Base-by-base conservation (phyloP, 2,329 filamentous ascomycete species). In the Aspergillus terreus region DNA sequence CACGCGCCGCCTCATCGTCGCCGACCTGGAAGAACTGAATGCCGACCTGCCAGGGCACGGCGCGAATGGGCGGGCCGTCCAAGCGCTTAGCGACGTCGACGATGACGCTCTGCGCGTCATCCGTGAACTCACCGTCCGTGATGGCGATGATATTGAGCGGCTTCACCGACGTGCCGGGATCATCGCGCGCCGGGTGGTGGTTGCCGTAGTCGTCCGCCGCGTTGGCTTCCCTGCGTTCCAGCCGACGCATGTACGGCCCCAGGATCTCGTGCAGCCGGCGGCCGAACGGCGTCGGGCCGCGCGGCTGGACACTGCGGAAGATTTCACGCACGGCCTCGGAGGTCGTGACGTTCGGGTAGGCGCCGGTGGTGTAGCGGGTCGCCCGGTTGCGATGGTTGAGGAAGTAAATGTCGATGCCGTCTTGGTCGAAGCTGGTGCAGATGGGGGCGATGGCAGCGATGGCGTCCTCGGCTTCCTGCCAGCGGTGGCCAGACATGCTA, bases 1-100 rank as follows among this genome's bases (percentile, higher is more conserved):
- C 71, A 1, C 78, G 77, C 0, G 92, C 92, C 0, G 71, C 75
- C 0, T 73, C 65, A 60, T 95, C 89, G 46, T 82, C 79, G 51
- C 94, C 92, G 42, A 97, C 88, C 72, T 96, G 92, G 77, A 97
- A 95, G 76, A 97, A 97, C 69, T 97, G 92, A 51, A 97, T 83
- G 32, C 92, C 92, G 7, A 96, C 77, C 74, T 97, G 94, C 77
- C 88, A 88, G 1, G 85, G 79, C 4, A 86, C 87, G 68, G 47
- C 71, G 71, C 63, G 94, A 87, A 15, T 50, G 11, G 40, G 11
- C 19, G 40, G 40, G 17, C 47, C 50, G 56, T 72, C 69, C 30
- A 97, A 81, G 63, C 82, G 84, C 68, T 79, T 79, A 0, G 91
- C 92, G 1, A 82, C 77, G 3, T 72, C 69, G 38, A 89, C 75